A percentile compares a stretch with the other conserved stretches of the same genome.
phyloP scores from a whole-genome alignment of 2,329 filamentous ascomycete species.

The Xylariaceae sp. region DNA sequence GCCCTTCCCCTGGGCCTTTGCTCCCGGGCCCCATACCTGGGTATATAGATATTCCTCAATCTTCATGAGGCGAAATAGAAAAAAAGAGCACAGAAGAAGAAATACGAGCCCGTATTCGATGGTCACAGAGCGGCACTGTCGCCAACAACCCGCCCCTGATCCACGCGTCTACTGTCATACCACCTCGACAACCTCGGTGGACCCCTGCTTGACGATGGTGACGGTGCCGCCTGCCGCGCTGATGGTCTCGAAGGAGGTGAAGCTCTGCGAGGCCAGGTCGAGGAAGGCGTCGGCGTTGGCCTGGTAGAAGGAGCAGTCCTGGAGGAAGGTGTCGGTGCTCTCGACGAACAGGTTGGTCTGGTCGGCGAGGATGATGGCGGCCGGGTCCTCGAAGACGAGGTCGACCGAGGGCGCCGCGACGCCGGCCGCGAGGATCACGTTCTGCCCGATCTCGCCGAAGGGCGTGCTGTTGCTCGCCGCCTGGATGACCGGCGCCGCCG shows the following conservation, averaged over 20 bases:
- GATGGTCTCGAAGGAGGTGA: constrained; percentile 22
- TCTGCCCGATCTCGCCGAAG: constrained; percentile 26
- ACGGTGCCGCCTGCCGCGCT: constrained; percentile 9
- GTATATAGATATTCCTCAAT: too few relatives aligned
- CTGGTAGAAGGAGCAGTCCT: constrained; percentile 25
- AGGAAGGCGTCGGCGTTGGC: constrained; percentile 21
- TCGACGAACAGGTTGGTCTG: constrained; percentile 28
- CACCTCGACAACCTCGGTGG: too few relatives aligned
- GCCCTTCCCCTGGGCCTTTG: too few relatives aligned
- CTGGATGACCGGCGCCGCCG: constrained; percentile 12
- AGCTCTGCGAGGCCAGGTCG: constrained; percentile 20
- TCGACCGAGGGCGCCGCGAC: constrained; percentile 16
- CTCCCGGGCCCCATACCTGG: too few relatives aligned
- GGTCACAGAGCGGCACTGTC: too few relatives aligned
- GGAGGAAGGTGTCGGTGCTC: constrained; percentile 23
- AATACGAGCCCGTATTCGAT: too few relatives aligned
- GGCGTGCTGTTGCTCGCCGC: constrained; percentile 23
- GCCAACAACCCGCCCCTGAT: too few relatives aligned
- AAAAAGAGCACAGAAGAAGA: too few relatives aligned
- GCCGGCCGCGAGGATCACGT: constrained; percentile 27
- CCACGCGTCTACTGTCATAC: too few relatives aligned
- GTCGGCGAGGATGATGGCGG: constrained; percentile 29
- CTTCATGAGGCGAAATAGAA: too few relatives aligned
- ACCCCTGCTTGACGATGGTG: constrained; percentile 8
- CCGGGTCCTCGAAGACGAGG: constrained; percentile 29